A percentile compares a stretch with the other conserved stretches of the same genome.
Evolutionary conservation across 192 early-diverging fungal species (phyloP).

Genomic region (Backusella mclennaniae): DNA sequence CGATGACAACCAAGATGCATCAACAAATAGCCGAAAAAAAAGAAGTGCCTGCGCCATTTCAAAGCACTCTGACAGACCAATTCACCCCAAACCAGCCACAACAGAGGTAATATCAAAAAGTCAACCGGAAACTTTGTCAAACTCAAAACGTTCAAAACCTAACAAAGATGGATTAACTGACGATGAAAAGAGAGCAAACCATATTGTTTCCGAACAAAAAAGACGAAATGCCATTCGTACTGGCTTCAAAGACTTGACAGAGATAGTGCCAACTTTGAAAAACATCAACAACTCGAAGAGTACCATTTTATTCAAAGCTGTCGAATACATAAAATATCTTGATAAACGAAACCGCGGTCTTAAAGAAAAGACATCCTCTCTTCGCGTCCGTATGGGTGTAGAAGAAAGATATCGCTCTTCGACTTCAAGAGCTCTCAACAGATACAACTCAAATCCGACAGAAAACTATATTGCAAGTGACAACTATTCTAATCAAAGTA

Average conservation of each 20-base stretch:
- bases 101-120: not conserved
- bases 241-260: constrained; percentile 90
- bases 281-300: constrained; percentile 68
- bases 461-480: not conserved
- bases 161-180: constrained; percentile 64
- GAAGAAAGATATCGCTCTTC: constrained; percentile 3
- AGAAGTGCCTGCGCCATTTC: not conserved
- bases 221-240: constrained; percentile 69
- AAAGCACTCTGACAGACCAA: not conserved
- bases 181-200: constrained; percentile 69
- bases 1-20: not conserved
- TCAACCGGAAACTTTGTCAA: not conserved
- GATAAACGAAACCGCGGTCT: constrained; percentile 50
- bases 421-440: not conserved
- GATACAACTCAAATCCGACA: not conserved
- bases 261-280: constrained; percentile 79
- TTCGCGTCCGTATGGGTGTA: constrained; percentile 16
- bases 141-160: not conserved
- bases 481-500: not conserved
- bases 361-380: constrained; percentile 19
- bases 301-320: constrained; percentile 66
- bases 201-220: constrained; percentile 75
- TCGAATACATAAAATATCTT: constrained; percentile 61
- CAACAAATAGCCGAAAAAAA: not conserved
- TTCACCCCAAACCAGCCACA: not conserved